phyloP scores from a whole-genome alignment of 2,329 filamentous ascomycete species.

The Sordariomycetes sp. region DNA sequence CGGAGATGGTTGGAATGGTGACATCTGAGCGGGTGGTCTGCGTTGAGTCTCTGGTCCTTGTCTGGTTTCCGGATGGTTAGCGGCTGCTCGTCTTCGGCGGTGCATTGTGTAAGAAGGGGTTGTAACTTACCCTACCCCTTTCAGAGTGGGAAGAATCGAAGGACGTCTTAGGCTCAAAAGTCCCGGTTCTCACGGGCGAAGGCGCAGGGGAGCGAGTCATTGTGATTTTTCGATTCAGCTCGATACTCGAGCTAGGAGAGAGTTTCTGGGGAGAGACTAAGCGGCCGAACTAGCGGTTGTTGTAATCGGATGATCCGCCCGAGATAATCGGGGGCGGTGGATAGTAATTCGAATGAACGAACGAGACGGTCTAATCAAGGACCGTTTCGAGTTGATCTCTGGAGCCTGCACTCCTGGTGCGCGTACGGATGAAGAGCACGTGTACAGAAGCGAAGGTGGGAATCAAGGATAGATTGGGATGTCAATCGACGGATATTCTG shows the following conservation, averaged over 20 bases:
- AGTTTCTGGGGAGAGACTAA: background rate
- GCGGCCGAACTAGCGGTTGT: background rate
- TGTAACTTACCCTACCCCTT: constrained; percentile 1
- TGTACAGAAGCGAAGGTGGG: background rate
- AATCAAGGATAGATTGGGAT: background rate
- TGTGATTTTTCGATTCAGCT: background rate
- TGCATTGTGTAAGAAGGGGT: too few relatives aligned
- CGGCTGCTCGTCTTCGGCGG: background rate
- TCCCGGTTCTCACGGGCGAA: background rate
- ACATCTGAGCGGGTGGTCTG: background rate
- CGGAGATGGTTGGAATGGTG: background rate
- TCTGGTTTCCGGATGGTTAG: background rate
- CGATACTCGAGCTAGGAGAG: background rate
- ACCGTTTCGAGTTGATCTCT: background rate
- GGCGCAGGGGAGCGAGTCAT: background rate
- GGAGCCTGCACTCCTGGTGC: constrained; percentile 3
- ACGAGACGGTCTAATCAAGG: background rate
- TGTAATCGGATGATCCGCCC: background rate
- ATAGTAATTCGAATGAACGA: background rate
- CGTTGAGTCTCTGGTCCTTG: background rate
- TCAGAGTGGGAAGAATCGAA: constrained; percentile 1
- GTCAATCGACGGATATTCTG: background rate
- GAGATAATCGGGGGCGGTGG: too few relatives aligned
- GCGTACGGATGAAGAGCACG: background rate
- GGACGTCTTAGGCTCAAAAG: background rate